A percentile compares a stretch with the other conserved stretches of the same genome.
phyloP scores from a whole-genome alignment of 441 rosid species.

The Bruguiera hainesii region DNA sequence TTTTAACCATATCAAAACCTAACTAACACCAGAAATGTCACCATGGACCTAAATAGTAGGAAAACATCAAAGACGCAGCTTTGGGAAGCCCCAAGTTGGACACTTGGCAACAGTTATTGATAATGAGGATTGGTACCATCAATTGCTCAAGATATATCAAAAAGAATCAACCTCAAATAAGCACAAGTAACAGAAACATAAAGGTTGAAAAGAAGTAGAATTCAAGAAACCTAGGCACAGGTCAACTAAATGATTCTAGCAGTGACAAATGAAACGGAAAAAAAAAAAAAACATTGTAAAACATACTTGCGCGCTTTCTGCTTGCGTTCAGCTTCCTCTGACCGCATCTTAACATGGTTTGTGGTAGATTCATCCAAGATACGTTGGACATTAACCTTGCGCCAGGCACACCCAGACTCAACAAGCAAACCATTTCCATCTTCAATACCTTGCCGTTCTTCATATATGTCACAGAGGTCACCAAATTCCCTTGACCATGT shows the following conservation, averaged over 20 bases:
- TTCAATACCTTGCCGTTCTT: conserved; percentile 75
- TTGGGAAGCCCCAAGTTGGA: not conserved
- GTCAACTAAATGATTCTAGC: not conserved
- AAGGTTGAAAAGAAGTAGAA: not conserved
- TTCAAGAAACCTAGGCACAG: not conserved
- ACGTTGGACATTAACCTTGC: conserved; percentile 88
- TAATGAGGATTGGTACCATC: not conserved
- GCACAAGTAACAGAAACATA: not conserved
- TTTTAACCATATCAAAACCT: conserved; percentile 6
- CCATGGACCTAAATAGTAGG: not conserved
- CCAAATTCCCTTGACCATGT: conserved; percentile 88
- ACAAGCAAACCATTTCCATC: conserved; percentile 84
- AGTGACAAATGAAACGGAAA: not conserved
- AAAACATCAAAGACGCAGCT: not conserved
- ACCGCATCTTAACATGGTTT: conserved; percentile 90
- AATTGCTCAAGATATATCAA: conserved; percentile 4
- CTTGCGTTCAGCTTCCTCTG: conserved; percentile 95
- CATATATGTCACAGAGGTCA: conserved; percentile 90
- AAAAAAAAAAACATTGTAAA: not conserved
- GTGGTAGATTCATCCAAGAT: conserved; percentile 88
- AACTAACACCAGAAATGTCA: not conserved
- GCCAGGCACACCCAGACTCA: conserved; percentile 97
- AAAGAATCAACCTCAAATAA: not conserved
- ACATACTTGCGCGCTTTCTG: conserved; percentile 82
- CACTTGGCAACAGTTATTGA: too few relatives aligned